These are phyloP conservation scores for Diaporthe sp. DNA, from an alignment of 2,329 filamentous ascomycete species.

Conservation along the genomic window DNA sequence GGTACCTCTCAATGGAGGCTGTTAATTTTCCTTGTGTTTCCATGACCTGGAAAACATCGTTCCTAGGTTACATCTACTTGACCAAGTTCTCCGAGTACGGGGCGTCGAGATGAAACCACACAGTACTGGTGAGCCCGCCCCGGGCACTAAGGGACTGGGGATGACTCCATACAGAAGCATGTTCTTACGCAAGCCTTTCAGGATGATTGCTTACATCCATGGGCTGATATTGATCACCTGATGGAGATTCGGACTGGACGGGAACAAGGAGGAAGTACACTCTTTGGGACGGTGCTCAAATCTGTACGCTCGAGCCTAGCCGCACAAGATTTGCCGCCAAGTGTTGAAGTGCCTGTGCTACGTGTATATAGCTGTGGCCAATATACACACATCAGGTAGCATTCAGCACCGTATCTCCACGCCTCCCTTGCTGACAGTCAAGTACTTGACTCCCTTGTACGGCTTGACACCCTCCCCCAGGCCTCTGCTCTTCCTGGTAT, in stretches of 20 bases:
- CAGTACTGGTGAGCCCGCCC: no score
- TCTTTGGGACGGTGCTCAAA: no score
- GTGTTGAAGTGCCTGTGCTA: background rate
- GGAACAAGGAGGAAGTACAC: no score
- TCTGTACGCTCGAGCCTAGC: no score
- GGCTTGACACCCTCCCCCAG: slow-evolving; percentile 91
- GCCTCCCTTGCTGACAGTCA: slow-evolving; percentile 80
- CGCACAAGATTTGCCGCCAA: no score
- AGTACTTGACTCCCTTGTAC: slow-evolving; percentile 98
- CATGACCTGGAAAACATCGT: no score
- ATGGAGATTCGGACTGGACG: background rate
- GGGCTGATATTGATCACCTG: background rate
- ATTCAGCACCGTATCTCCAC: slow-evolving; percentile 73
- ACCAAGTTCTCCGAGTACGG: no score
- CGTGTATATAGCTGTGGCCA: background rate
- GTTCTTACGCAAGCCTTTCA: background rate
- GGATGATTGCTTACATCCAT: background rate
- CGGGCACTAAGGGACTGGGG: fast-evolving
- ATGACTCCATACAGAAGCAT: background rate
- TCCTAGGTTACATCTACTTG: no score
- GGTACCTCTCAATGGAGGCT: no score
- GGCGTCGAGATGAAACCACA: no score
- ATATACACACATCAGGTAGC: background rate
- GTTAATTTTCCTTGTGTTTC: no score
- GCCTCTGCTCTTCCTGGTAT: slow-evolving; percentile 86